phyloP scores from a whole-genome alignment of 2,329 filamentous ascomycete species.

The Rhynchosporium agropyri region DNA sequence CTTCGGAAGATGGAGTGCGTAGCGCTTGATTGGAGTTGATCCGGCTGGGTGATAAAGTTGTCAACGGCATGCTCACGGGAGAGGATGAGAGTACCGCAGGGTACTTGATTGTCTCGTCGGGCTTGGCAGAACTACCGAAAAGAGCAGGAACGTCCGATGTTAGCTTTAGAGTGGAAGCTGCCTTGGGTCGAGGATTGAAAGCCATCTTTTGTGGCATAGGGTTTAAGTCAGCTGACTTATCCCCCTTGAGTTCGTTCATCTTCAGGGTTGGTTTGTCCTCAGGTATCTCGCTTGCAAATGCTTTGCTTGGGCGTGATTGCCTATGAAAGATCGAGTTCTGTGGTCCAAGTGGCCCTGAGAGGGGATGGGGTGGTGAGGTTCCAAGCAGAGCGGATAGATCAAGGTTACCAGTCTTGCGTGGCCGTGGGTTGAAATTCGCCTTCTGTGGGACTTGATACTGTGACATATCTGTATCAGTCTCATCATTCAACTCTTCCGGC shows the following conservation, averaged over 20 bases:
- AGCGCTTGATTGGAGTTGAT: conserved; percentile 27
- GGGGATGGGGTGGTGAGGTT: conserved; percentile 35
- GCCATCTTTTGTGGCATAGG: conserved; percentile 39
- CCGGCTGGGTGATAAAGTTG: conserved; percentile 29
- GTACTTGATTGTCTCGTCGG: background rate
- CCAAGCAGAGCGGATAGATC: conserved; percentile 38
- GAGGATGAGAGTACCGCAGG: conserved; percentile 21
- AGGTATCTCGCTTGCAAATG: background rate
- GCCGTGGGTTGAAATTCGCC: conserved; percentile 39
- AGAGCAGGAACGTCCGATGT: conserved; percentile 23
- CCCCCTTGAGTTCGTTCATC: background rate
- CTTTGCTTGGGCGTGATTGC: conserved; percentile 10
- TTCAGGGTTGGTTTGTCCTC: background rate
- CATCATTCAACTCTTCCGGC: conserved; percentile 15
- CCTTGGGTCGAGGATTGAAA: conserved; percentile 37
- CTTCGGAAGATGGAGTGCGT: background rate
- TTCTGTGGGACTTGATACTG: conserved; percentile 41
- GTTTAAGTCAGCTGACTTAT: conserved; percentile 25
- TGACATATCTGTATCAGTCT: conserved; percentile 31
- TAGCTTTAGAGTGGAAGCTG: conserved; percentile 25
- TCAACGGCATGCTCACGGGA: conserved; percentile 26
- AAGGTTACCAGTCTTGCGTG: conserved; percentile 30
- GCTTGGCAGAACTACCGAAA: conserved; percentile 16
- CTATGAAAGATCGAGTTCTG: conserved; percentile 16
- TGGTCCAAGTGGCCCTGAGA: conserved; percentile 30